Evolutionary conservation across 2,329 filamentous ascomycete genomes (phyloP).

Genomic region (Neonectria sp.): DNA sequence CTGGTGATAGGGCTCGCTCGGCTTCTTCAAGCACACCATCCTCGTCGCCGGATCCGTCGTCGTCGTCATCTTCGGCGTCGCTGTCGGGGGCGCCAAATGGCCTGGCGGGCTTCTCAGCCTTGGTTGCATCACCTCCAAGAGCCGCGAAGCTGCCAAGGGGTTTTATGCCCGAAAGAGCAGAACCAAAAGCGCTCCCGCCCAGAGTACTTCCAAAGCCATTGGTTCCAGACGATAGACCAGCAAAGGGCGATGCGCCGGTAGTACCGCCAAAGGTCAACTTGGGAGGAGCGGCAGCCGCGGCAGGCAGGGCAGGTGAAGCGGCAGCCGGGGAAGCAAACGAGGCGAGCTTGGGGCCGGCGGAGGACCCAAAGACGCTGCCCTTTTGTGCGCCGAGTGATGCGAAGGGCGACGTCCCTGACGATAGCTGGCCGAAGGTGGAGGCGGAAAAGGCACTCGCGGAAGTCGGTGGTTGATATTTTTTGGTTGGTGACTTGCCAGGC

Average conservation of each 20-base stretch:
- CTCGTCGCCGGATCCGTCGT: conserved; percentile 57
- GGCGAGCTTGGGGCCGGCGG: conserved; percentile 54
- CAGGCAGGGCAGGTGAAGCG: conserved; percentile 46
- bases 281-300: conserved; percentile 54
- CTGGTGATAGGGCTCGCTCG: conserved; percentile 62
- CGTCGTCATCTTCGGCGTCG: conserved; percentile 68
- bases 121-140: conserved; percentile 64
- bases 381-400: conserved; percentile 66
- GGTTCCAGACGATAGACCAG: conserved; percentile 56
- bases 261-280: conserved; percentile 66
- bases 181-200: conserved; percentile 57
- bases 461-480: conserved; percentile 54
- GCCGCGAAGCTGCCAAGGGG: conserved; percentile 79
- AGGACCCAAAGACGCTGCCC: conserved; percentile 66
- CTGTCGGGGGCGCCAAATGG: conserved; percentile 85
- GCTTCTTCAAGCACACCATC: conserved; percentile 62
- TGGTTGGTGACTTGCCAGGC: conserved; percentile 41
- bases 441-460: conserved; percentile 76
- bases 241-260: conserved; percentile 63
- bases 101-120: conserved; percentile 74
- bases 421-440: conserved; percentile 78
- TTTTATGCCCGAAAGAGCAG: conserved; percentile 58
- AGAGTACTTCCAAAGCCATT: conserved; percentile 66
- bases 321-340: conserved; percentile 53
- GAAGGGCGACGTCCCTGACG: conserved; percentile 76